Evolutionary conservation across 1,139 yeast species (phyloP).

Genomic region (Saccharomyces hybrid): DNA sequence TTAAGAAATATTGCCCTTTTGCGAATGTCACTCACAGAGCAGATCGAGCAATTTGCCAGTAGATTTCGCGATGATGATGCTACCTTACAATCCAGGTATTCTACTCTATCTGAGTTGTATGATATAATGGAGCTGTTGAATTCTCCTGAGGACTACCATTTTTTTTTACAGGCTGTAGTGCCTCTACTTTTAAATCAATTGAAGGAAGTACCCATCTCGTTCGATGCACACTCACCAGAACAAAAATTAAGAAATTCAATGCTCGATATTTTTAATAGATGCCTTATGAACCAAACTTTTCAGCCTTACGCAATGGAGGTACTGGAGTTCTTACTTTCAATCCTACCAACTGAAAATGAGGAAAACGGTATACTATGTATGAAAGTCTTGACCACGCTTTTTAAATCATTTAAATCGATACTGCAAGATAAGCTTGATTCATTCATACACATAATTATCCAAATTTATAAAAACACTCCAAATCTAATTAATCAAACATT

Average conservation of each 20-base stretch:
- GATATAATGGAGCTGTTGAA: conserved; percentile 81
- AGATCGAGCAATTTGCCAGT: conserved; percentile 33
- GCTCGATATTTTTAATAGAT: conserved; percentile 72
- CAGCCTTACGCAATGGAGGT: conserved; percentile 62
- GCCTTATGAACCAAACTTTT: conserved; percentile 76
- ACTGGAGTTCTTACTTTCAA: conserved; percentile 51
- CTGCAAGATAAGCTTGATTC: conserved; percentile 68
- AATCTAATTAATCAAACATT: conserved; percentile 64
- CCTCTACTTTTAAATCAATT: conserved; percentile 58
- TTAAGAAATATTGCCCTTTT: background rate
- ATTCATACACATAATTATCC: conserved; percentile 68
- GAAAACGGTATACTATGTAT: conserved; percentile 90
- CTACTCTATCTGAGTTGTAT: conserved; percentile 61
- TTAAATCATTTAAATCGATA: conserved; percentile 69
- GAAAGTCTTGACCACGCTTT: conserved; percentile 82
- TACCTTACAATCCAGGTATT: conserved; percentile 19
- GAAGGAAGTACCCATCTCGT: conserved; percentile 64
- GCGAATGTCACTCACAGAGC: conserved; percentile 10
- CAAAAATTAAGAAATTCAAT: conserved; percentile 69
- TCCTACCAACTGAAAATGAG: conserved; percentile 76
- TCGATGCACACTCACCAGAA: conserved; percentile 54
- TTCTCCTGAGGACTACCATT: conserved; percentile 65
- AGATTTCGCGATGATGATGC: conserved; percentile 26
- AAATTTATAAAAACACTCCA: conserved; percentile 75
- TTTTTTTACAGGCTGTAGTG: conserved; percentile 52